Evolutionary conservation across 2,329 filamentous ascomycete genomes (phyloP), one percentile per base, ranked within the genome.

Genomic region (Epichloe sibirici): DNA sequence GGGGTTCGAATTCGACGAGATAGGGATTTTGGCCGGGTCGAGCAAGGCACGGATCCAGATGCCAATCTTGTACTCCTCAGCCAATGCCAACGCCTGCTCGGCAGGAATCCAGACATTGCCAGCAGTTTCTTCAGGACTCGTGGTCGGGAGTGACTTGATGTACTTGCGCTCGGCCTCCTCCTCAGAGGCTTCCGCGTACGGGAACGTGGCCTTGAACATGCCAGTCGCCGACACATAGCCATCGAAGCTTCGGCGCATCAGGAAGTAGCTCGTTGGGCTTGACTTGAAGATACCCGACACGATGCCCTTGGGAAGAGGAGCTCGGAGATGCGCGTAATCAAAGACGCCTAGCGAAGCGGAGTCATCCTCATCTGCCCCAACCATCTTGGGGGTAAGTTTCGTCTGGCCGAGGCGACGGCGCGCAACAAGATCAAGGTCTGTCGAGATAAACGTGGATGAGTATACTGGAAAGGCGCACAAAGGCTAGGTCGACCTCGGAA

Each of bases 101-200:
- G 91, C 90, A 46, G 89, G 82, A 49, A 97, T 90, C 93, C 93
- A 98, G 50, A 98, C 82, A 68, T 96, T 98, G 45, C 93, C 93
- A 28, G 93, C 93, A 34, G 93, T 90, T 74, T 97, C 93, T 65
- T 97, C 90, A 53, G 78, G 77, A 61, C 90, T 95, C 9, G 90
- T 94, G 34, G 85, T 85, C 37, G 81, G 71, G 31, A 93, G 82
- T 6, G 79, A 81, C 73, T 95, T 96, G 70, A 98, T 84, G 70
- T 89, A 90, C 62, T 78, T 82, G 65, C 88, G 85, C 73, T 94
- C 88, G 2, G 72, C 71, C 61, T 88, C 81, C 64, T 93, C 88
- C 59, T 93, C 86, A 34, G 76, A 71, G 21, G 77, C 72, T 56
- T 85, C 81, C 44, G 88, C 85, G 69, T 86, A 90, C 7, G 88